These are phyloP conservation scores for Salix caprea DNA, from an alignment of 345 rosid species.

Conservation along the genomic window DNA sequence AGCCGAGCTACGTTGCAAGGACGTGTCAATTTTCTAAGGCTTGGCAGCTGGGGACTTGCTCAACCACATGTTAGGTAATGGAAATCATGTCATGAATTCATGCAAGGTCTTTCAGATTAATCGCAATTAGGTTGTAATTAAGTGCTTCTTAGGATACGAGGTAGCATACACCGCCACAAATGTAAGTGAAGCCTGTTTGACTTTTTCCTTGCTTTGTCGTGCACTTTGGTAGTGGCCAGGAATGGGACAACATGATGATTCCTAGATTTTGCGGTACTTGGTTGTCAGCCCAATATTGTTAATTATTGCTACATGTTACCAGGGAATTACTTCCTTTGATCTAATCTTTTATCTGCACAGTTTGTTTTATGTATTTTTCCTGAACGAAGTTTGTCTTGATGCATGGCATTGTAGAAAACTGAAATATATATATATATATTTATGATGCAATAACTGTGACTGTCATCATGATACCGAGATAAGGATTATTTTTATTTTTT, in stretches of 20 bases:
- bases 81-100: background rate
- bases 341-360: background rate
- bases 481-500: no score
- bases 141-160: background rate
- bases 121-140: background rate
- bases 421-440: no score
- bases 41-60: background rate
- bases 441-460: background rate
- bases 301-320: slow-evolving; percentile 13
- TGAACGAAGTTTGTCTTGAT: background rate
- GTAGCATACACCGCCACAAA: background rate
- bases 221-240: slow-evolving; percentile 21
- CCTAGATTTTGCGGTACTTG: slow-evolving; percentile 9
- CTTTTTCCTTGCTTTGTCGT: slow-evolving; percentile 9
- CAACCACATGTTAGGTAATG: background rate
- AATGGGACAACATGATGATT: slow-evolving; percentile 17
- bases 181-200: background rate
- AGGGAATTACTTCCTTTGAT: background rate
- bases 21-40: background rate
- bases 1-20: background rate
- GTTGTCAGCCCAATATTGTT: slow-evolving; percentile 2
- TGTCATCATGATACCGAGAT: no score
- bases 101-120: background rate
- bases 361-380: background rate
- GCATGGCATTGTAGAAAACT: background rate